Base-by-base conservation (phyloP, 192 early-diverging fungal species). In the Coemansia aciculifera region DNA sequence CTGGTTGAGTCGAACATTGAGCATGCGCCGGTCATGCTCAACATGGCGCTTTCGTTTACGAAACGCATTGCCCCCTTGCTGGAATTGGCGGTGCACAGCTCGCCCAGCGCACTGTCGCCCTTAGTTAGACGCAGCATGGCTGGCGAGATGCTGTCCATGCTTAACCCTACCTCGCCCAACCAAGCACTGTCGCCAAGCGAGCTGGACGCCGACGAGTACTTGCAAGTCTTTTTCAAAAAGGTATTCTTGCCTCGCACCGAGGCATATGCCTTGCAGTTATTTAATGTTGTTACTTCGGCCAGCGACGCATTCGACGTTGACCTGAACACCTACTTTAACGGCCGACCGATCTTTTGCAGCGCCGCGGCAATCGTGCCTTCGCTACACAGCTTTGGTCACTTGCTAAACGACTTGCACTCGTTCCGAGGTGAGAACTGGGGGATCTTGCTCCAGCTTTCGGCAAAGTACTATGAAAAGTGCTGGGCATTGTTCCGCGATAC, bases 221-320 rank as follows among this genome's bases (percentile, higher is more conserved):
- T 73, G 89, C 90, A 82, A 80, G n/a, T 62, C 13, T 85, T 85
- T 49, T 85, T 85, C 44, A 72, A 74, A 32, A 79, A 72, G 43
- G 59, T 93, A 23, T 96, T 93, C 59, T 65, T 98, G 66, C 91
- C 93, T 10, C 88, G 90, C 59, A 90, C 94, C 59, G 92, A 96
- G 67, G 87, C 93, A n/a, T 87, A 90, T 43, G 89, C 93, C 0
- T 77, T 93, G 78, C 87, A 89, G 36, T 86, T 69, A 21, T 84
- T 78, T 39, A 69, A 77, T n/a, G 59, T 66, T 7, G 63, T 78
- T 32, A 74, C 64, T 12, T 64, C 72, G 0, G 78, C 74, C 15
- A 75, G 71, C 63, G 76, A 77, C 46, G 78, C 78, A 21, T 84
- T 80, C 31, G 73, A 84, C 23, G 46, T 71, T 10, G 75, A 78